Base-by-base conservation (phyloP, 495 filamentous ascomycete genomes). In the Hypoxylon lienhwacheense region DNA sequence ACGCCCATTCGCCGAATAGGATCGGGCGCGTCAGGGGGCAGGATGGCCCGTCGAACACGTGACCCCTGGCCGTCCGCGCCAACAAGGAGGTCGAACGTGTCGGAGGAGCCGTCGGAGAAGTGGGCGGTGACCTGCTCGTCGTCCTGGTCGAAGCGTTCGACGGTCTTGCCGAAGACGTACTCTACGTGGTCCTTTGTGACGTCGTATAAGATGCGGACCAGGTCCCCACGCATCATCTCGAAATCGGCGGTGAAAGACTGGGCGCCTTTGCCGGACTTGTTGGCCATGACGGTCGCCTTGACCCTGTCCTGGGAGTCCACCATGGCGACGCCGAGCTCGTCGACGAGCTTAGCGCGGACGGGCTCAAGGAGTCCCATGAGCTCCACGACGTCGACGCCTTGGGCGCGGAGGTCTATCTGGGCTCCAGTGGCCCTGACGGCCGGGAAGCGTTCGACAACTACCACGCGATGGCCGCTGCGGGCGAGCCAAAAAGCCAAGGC, bases 201-300 rank as follows among this genome's bases (percentile, higher is more conserved):
- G 16, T 77, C 68, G 48, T 74, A 73, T 2, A 81, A 47, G 15
- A 84, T 71, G 12, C 65, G 28, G 6, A 68, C 70, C 19, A 85
- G 46, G 46, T 81, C 74, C 1, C 77, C 80, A 3, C 82, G 63
- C 54, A 81, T 70, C 29, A 85, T 78, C 64, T 84, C 82, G 46
- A 67, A 83, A 61, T 84, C 81, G 4, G 75, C 77, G 5, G 75
- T 70, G 1, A 79, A 64, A 26, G 61, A 65, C 65, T 81, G 77
- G 29, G 55, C 55, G 17, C 73, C 69, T 43, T 67, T 57, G 19
- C 73, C 76, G 7, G 71, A 68, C 25, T 59, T 59, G 26, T 64
- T 70, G n/a, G 74, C 65, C 14, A 39, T 69, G 22, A 81, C 68
- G 45, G 52, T 75, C 5, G 67, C 79, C 46, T 55, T 66, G 1